Conservation (phyloP, 1,139 yeast genomes). For the Nakaseomyces uthaithaninus region DNA sequence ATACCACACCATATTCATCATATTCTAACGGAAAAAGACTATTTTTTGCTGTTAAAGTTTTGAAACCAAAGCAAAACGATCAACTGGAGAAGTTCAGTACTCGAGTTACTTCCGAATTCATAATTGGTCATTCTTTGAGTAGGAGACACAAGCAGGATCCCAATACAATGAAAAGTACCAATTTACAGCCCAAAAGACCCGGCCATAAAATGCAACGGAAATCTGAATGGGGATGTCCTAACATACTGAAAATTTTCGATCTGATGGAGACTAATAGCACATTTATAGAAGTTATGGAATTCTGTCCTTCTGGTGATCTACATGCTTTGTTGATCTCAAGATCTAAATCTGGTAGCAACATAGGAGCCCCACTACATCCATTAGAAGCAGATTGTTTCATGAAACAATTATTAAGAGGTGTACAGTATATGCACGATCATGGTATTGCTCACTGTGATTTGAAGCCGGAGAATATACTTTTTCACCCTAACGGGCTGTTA, state of each 20-base stretch:
- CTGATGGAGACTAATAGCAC: slow-evolving; percentile 53
- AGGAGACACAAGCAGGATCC: slow-evolving; percentile 15
- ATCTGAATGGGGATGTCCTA: slow-evolving; percentile 36
- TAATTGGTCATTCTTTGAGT: slow-evolving; percentile 60
- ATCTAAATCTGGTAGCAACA: slow-evolving; percentile 4
- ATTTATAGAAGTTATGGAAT: slow-evolving; percentile 72
- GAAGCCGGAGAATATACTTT: slow-evolving; percentile 58
- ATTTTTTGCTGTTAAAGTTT: slow-evolving; percentile 67
- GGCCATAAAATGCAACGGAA: slow-evolving; percentile 9
- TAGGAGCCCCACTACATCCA: slow-evolving; percentile 38
- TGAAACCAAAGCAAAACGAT: slow-evolving; percentile 44
- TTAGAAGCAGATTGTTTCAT: slow-evolving; percentile 63
- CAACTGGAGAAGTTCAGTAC: slow-evolving; percentile 52
- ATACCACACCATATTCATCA: slow-evolving; percentile 23
- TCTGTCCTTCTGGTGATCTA: slow-evolving; percentile 67
- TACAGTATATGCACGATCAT: slow-evolving; percentile 58
- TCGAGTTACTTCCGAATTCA: slow-evolving; percentile 67
- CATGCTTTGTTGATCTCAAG: slow-evolving; percentile 38
- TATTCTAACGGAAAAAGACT: slow-evolving; percentile 25
- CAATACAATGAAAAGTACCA: not conserved
- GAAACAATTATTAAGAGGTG: slow-evolving; percentile 58
- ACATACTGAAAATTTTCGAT: slow-evolving; percentile 62
- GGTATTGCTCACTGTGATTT: slow-evolving; percentile 75
- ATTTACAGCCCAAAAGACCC: not conserved
- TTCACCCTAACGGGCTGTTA: slow-evolving; percentile 42